Evolutionary conservation across 2,329 filamentous ascomycete genomes (phyloP).

Genomic region (Boeremia lycopersici): DNA sequence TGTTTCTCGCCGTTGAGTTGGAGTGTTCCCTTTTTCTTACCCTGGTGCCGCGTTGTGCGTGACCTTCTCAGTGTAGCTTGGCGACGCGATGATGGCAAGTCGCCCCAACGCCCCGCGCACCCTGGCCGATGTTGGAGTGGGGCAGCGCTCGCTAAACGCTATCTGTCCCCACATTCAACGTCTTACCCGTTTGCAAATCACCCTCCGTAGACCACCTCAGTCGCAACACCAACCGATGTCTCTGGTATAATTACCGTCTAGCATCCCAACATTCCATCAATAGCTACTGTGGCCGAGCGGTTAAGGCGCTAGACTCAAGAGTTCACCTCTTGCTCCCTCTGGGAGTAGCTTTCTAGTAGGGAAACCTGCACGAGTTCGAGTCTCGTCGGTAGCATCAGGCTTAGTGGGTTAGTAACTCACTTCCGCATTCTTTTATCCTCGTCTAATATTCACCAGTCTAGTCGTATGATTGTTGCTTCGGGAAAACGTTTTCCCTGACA

Average conservation of each 20-base stretch:
- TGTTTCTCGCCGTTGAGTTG: too few relatives aligned
- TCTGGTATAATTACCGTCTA: not conserved
- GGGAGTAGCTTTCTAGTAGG: constrained; percentile 2
- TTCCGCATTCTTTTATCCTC: too few relatives aligned
- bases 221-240: too few relatives aligned
- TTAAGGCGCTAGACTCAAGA: constrained; percentile 10
- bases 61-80: too few relatives aligned
- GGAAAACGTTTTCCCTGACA: not conserved
- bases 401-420: too few relatives aligned
- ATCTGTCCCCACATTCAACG: not conserved
- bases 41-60: too few relatives aligned
- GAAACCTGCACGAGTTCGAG: constrained; percentile 6
- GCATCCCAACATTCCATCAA: not conserved
- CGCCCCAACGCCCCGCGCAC: too few relatives aligned
- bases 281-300: constrained; percentile 4
- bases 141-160: not conserved
- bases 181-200: not conserved
- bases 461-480: constrained; percentile 17
- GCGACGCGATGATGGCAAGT: too few relatives aligned
- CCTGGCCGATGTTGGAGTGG: too few relatives aligned
- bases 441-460: too few relatives aligned
- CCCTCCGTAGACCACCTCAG: too few relatives aligned
- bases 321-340: not conserved
- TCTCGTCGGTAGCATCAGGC: constrained; percentile 7
- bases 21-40: too few relatives aligned